phyloP scores from a whole-genome alignment of 78 protist genomes.

The Dictyostelium discoideum region DNA sequence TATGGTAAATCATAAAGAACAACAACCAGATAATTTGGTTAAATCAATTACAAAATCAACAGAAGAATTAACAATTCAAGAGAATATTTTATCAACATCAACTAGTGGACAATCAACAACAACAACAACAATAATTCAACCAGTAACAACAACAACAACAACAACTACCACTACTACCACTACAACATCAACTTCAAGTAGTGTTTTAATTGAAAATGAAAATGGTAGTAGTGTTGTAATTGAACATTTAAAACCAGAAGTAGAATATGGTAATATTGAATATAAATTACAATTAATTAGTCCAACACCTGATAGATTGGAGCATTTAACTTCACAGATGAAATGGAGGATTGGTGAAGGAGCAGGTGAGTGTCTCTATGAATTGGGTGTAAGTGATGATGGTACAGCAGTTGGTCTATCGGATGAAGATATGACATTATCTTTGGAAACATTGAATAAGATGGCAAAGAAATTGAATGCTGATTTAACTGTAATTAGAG shows the following conservation, averaged over 20 bases:
- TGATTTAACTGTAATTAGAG: constrained; percentile 67
- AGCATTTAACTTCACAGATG: constrained; percentile 72
- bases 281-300: constrained; percentile 75
- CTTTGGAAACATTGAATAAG: constrained; percentile 32
- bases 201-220: background rate
- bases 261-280: constrained; percentile 81
- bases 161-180: background rate
- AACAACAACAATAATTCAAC: background rate
- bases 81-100: background rate
- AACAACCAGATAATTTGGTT: background rate
- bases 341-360: constrained; percentile 85
- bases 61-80: background rate
- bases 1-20: background rate
- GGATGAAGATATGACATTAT: constrained; percentile 49
- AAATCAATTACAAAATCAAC: background rate
- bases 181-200: background rate
- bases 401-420: constrained; percentile 84
- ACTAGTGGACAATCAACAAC: background rate
- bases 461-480: constrained; percentile 65
- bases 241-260: constrained; percentile 73
- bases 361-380: constrained; percentile 93
- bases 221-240: background rate
- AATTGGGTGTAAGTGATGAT: constrained; percentile 92
- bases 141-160: constrained; percentile 18
- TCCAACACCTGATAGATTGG: constrained; percentile 85